Conservation (phyloP, 202 grass and related monocot species). For the Cymbopogon flexuosus region DNA sequence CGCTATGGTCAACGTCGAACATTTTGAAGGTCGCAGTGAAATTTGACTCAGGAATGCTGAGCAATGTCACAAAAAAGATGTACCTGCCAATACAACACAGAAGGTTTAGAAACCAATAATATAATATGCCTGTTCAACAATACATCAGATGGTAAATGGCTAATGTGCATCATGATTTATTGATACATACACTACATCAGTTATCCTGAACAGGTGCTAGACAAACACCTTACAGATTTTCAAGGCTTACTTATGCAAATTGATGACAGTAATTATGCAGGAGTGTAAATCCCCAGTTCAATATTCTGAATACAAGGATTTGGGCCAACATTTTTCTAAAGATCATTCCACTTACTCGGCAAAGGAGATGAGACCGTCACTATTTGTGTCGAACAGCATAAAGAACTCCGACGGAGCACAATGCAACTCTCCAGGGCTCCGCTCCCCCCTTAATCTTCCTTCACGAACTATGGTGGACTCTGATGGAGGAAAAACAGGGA, state of each 20-base stretch:
- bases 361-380: constrained; percentile 90
- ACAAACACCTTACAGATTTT: not conserved
- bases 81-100: constrained; percentile 53
- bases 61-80: constrained; percentile 92
- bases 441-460: constrained; percentile 72
- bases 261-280: not conserved
- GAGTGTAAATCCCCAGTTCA: not conserved
- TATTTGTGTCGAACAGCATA: constrained; percentile 79
- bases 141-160: not conserved
- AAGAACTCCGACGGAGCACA: constrained; percentile 86
- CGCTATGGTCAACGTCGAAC: constrained; percentile 82
- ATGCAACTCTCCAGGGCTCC: constrained; percentile 58
- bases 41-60: constrained; percentile 81
- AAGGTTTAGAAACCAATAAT: not conserved
- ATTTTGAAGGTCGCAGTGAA: constrained; percentile 95
- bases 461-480: constrained; percentile 67
- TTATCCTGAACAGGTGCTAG: not conserved
- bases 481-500: constrained; percentile 93
- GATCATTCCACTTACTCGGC: constrained; percentile 61
- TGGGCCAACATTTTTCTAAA: not conserved
- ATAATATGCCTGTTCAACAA: not conserved
- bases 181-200: not conserved
- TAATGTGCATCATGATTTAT: constrained; percentile 14
- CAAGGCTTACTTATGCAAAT: not conserved
- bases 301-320: not conserved